Evolutionary conservation across 2,329 filamentous ascomycete species (phyloP).

Genomic region (Fusarium sp.): DNA sequence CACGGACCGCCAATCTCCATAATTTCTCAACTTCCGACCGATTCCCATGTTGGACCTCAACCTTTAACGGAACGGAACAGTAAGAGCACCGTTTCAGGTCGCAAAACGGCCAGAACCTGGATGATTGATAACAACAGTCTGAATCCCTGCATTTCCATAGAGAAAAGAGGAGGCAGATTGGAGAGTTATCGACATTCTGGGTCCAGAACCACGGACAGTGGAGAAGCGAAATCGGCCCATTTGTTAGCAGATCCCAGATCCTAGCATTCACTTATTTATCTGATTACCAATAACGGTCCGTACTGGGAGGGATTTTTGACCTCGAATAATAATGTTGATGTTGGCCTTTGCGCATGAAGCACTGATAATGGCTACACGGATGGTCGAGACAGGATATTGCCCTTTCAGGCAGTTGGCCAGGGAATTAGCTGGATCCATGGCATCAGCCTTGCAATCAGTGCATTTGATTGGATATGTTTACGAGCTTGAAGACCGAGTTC

Average conservation of each 20-base stretch:
- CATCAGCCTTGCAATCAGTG: constrained; percentile 2
- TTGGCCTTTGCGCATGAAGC: neutral
- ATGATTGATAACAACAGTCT: neutral
- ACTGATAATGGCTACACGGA: neutral
- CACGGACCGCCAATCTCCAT: neutral
- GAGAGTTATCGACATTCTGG: neutral
- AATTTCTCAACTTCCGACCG: neutral
- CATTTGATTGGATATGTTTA: neutral
- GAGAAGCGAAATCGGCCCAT: constrained; percentile 32
- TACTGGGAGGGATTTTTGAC: neutral
- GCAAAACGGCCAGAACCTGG: neutral
- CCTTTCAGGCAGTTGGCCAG: neutral
- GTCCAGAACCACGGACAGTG: constrained; percentile 11
- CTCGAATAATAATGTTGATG: neutral
- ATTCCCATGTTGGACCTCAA: no score
- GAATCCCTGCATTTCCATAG: neutral
- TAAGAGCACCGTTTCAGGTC: neutral
- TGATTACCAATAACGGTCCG: constrained; percentile 12
- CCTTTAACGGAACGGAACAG: no score
- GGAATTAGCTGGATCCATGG: constrained; percentile 5
- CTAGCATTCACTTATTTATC: neutral
- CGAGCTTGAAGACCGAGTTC: neutral
- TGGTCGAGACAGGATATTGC: neutral
- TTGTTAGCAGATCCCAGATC: constrained; percentile 29
- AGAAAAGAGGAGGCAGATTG: neutral